Conservation (phyloP, 75 land plant species). For the Sequoia sempervirens region DNA sequence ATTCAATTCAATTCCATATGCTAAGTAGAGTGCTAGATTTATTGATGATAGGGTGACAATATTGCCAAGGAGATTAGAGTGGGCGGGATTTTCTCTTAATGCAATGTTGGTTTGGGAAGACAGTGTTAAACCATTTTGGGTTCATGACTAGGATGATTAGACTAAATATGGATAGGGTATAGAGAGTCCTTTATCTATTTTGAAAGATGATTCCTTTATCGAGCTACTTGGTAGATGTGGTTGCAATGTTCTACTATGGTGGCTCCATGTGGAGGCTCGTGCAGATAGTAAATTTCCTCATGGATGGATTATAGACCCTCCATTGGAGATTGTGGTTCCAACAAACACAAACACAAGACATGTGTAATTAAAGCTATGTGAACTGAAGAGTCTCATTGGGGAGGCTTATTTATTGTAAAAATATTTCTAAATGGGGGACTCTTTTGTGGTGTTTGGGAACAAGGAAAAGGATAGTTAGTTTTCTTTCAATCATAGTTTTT, state of each 20-base stretch:
- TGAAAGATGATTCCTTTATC: constrained; percentile 52
- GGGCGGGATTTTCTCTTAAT: constrained; percentile 90
- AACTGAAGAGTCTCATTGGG: too few species aligned
- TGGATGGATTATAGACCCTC: constrained; percentile 68
- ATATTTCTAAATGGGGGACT: too few species aligned
- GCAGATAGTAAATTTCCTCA: constrained; percentile 87
- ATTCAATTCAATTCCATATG: constrained; percentile 40
- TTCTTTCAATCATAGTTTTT: too few species aligned
- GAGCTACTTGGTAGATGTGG: constrained; percentile 93
- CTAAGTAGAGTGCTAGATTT: constrained; percentile 30
- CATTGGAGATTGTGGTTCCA: constrained; percentile 66
- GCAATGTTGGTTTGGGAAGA: constrained; percentile 76
- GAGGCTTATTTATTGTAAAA: too few species aligned
- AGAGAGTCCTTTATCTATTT: constrained; percentile 51
- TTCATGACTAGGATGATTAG: constrained; percentile 43
- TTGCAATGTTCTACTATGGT: constrained; percentile 77
- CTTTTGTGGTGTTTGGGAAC: too few species aligned
- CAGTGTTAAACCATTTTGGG: constrained; percentile 66
- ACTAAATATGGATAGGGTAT: constrained; percentile 20
- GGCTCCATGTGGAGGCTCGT: constrained; percentile 88
- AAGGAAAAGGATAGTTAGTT: too few species aligned
- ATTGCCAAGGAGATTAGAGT: constrained; percentile 63
- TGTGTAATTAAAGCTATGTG: too few species aligned
- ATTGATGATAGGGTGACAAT: constrained; percentile 36
- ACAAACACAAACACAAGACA: constrained; percentile 67